Base-by-base conservation (phyloP, 495 filamentous ascomycete species). In the Chaetomium tenue region DNA sequence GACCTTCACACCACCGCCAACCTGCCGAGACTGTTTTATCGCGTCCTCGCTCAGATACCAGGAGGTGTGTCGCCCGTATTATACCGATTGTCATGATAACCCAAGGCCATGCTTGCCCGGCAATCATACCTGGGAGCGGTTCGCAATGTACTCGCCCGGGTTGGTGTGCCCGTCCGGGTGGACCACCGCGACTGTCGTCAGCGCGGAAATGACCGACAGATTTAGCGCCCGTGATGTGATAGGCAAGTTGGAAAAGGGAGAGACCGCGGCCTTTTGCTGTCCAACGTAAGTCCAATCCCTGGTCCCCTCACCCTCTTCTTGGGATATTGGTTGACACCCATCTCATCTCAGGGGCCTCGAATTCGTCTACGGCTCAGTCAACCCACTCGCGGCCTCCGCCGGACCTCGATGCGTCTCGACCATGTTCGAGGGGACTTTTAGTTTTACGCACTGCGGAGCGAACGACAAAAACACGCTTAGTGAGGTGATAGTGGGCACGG, bases 191-290 rank as follows among this genome's bases (percentile, higher is more conserved):
- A 61, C 59, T 0, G 48, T 61, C 0, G 48, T 52, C 20, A 53
- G 22, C 48, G 30, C 25, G 1, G 25, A 42, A 15, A 53, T 53
- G 48, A 44, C 33, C 0, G 37, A 44, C 8, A 28, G 11, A 23
- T 22, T 26, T 30, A 15, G 3, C 1, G 47, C 48, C 3, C 18
- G n/a, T 12, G 42, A 60, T 5, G n/a, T 50, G 18, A 18, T 60
- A 5, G 6, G 26, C 4, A 25, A 6, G 0, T 2, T 60, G 1
- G 0, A 18, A 7, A 5, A n/a, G 1, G 25, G 11, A 0, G 57
- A 60, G 25, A 60, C 57, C 1, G 57, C 44, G 5, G 44, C 42
- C 1, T 60, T 60, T 12, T 60, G 57, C n/a, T 60, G 57, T 18
- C 57, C 57, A 0, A 8, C 25, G 57, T 60, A 28, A 23, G 57